Conservation (phyloP, 176 grass and related monocot species). For the Panicum miliaceum region DNA sequence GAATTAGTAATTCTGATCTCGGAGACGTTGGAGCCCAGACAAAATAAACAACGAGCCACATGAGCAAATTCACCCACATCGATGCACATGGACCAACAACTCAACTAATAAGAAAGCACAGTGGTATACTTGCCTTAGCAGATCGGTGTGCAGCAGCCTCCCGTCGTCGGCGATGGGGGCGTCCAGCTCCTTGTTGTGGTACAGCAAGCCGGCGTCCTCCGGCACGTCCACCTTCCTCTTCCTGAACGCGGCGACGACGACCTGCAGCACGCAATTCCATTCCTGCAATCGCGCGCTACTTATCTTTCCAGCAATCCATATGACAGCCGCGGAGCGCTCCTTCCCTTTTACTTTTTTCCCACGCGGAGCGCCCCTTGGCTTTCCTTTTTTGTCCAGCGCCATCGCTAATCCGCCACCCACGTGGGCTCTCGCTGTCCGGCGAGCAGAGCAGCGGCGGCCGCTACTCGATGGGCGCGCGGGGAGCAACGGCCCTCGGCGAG, state of each 20-base stretch:
- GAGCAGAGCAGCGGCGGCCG: too few relatives aligned
- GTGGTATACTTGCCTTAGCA: slow-evolving; percentile 49
- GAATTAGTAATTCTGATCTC: neutral
- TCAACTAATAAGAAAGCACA: neutral
- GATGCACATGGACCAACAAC: slow-evolving; percentile 33
- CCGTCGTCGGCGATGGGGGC: slow-evolving; percentile 50
- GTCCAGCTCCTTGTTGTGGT: slow-evolving; percentile 66
- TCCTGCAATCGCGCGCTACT: too few relatives aligned
- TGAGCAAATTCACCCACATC: slow-evolving; percentile 15
- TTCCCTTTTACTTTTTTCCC: too few relatives aligned
- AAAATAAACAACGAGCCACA: slow-evolving; percentile 39
- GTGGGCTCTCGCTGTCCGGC: too few relatives aligned
- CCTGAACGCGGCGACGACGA: slow-evolving; percentile 49
- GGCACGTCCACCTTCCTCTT: slow-evolving; percentile 52
- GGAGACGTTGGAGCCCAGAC: slow-evolving; percentile 7
- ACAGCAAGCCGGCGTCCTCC: slow-evolving; percentile 49
- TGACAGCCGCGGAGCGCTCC: too few relatives aligned
- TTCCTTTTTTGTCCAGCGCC: too few relatives aligned
- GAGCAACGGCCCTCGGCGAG: too few relatives aligned
- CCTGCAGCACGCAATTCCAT: too few relatives aligned
- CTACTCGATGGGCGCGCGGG: too few relatives aligned
- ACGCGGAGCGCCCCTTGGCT: too few relatives aligned
- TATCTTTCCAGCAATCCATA: too few relatives aligned
- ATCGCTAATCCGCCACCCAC: too few relatives aligned
- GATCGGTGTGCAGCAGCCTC: slow-evolving; percentile 62